Conservation (phyloP, 179 eudicot genomes). For the Actinidia polygama region DNA sequence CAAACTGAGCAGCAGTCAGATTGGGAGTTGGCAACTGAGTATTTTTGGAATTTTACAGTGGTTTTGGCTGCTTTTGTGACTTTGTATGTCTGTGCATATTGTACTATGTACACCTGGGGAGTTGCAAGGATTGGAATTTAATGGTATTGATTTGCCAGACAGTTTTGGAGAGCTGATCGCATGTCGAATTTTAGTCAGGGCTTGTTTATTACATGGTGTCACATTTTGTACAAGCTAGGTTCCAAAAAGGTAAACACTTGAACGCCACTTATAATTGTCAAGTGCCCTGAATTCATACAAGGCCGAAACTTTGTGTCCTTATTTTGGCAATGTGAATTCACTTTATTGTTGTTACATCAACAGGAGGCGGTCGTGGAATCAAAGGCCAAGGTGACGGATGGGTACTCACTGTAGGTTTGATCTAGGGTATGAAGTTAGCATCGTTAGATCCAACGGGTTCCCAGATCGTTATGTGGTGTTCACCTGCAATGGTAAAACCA, state of each 20-base stretch:
- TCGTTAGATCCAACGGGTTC: slow-evolving; percentile 47
- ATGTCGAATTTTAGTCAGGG: slow-evolving; percentile 58
- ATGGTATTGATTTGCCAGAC: slow-evolving; percentile 84
- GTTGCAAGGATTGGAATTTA: slow-evolving; percentile 69
- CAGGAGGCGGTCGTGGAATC: slow-evolving; percentile 84
- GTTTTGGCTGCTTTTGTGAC: slow-evolving; percentile 47
- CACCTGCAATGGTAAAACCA: slow-evolving; percentile 83
- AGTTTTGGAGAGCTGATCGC: slow-evolving; percentile 78
- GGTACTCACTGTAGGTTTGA: slow-evolving; percentile 81
- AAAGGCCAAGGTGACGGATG: slow-evolving; percentile 95
- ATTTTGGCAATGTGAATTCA: neutral
- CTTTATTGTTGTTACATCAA: neutral
- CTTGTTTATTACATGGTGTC: slow-evolving; percentile 65
- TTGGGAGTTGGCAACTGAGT: slow-evolving; percentile 63
- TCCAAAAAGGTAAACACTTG: slow-evolving; percentile 56
- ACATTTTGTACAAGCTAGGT: slow-evolving; percentile 80
- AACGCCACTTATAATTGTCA: neutral
- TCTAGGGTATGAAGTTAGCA: slow-evolving; percentile 71
- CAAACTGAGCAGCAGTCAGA: slow-evolving; percentile 64
- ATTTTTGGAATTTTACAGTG: slow-evolving; percentile 79
- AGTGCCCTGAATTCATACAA: neutral
- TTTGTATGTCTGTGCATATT: slow-evolving; percentile 64
- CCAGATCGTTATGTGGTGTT: slow-evolving; percentile 86
- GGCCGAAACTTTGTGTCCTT: no score
- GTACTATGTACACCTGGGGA: slow-evolving; percentile 52